Evolutionary conservation across 441 rosid species (phyloP).

Genomic region (Hura crepitans): DNA sequence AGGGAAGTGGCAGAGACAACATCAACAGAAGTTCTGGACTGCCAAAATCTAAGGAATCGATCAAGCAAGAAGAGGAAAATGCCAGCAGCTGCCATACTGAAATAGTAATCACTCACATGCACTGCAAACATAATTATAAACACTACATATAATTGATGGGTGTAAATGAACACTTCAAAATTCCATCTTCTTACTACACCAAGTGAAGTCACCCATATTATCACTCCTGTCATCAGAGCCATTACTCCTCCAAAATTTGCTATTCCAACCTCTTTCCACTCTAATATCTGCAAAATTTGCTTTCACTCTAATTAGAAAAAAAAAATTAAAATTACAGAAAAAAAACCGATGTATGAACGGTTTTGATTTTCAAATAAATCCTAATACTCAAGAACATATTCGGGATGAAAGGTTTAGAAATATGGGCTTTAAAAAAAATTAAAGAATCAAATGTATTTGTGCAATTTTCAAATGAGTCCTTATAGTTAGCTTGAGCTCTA

Average conservation of each 20-base stretch:
- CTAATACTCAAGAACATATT: too few relatives aligned
- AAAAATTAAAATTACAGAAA: too few relatives aligned
- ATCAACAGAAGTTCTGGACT: conserved; percentile 40
- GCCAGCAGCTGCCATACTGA: conserved; percentile 50
- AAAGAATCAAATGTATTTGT: too few relatives aligned
- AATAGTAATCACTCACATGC: conserved; percentile 49
- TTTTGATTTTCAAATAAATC: too few relatives aligned
- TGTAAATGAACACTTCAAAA: conserved; percentile 61
- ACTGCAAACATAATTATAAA: conserved; percentile 43
- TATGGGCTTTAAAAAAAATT: too few relatives aligned
- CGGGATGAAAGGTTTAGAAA: too few relatives aligned
- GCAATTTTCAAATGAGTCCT: too few relatives aligned
- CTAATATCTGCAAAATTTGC: conserved; percentile 43
- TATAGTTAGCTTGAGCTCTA: too few relatives aligned
- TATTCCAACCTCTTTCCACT: conserved; percentile 38
- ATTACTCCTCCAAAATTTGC: conserved; percentile 52
- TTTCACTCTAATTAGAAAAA: too few relatives aligned
- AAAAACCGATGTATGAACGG: too few relatives aligned
- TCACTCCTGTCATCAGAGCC: conserved; percentile 34
- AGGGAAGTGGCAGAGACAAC: conserved; percentile 44
- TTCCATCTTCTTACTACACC: conserved; percentile 37
- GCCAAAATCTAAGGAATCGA: conserved; percentile 50
- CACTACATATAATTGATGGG: conserved; percentile 52
- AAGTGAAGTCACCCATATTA: conserved; percentile 51
- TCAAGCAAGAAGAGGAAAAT: conserved; percentile 57